A percentile compares a stretch with the other conserved stretches of the same genome.
Evolutionary conservation across 1,284 basidiomycete species (phyloP).

Genomic region (Rhizoctonia solani): DNA sequence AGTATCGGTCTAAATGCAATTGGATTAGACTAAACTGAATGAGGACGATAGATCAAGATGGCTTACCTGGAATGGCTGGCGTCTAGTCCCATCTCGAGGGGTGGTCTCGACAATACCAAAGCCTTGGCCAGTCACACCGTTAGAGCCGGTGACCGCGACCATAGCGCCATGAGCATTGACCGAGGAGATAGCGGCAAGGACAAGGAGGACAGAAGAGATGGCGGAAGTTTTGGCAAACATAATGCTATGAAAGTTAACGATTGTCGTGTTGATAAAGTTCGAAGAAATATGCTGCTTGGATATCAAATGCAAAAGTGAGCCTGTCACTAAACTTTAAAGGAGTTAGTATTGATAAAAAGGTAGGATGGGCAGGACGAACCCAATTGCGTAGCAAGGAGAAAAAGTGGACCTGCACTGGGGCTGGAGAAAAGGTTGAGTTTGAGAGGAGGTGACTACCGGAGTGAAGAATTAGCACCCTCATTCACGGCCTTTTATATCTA

Average conservation of each 20-base stretch:
- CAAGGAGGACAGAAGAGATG: slow-evolving; percentile 29
- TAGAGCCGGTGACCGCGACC: slow-evolving; percentile 40
- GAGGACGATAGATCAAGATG: neutral
- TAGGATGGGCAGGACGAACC: neutral
- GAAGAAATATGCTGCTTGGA: neutral
- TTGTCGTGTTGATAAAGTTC: neutral
- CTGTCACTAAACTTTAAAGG: slow-evolving; percentile 5
- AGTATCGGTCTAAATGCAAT: slow-evolving; percentile 40
- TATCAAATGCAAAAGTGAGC: slow-evolving; percentile 15
- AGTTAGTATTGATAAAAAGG: neutral
- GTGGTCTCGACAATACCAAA: slow-evolving; percentile 42
- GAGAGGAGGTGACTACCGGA: slow-evolving; percentile 17
- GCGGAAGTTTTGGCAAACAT: slow-evolving; percentile 36
- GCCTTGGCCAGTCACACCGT: slow-evolving; percentile 40
- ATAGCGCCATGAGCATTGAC: slow-evolving; percentile 40
- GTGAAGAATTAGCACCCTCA: slow-evolving; percentile 8
- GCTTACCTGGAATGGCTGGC: slow-evolving; percentile 41
- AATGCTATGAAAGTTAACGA: slow-evolving; percentile 12
- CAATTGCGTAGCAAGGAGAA: neutral
- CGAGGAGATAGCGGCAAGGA: slow-evolving; percentile 34
- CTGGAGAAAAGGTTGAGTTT: neutral
- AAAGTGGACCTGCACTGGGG: slow-evolving; percentile 14
- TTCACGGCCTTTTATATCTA: neutral
- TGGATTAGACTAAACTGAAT: neutral
- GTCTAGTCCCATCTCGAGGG: slow-evolving; percentile 40